Evolutionary conservation across 768 basidiomycete species (phyloP), one percentile per base, ranked within the genome.

Genomic region (Suillus subaureus): DNA sequence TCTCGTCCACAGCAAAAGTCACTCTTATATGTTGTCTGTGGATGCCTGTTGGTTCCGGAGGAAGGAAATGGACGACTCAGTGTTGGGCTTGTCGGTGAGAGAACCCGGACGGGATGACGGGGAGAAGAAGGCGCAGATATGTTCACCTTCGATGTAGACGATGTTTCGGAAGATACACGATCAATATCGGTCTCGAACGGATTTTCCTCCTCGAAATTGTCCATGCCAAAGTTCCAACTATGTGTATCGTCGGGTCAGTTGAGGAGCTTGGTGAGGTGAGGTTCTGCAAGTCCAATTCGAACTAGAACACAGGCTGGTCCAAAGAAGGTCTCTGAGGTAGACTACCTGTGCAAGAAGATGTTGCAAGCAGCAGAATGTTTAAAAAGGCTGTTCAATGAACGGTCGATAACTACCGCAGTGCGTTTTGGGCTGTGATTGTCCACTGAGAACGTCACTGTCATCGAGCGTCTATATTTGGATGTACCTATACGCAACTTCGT

Each of bases 1-100:
- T 95, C 93, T 65, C 89, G 83, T 31, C 81, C 76, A 71, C 92
- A 94, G 73, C 92, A 94, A 71, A 89, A 92, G 75, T 93, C 91
- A 40, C 79, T 88, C 83, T 92, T 94, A 78, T 79, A 81, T n/a
- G 82, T 79, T 66, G 82, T 75, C 61, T 82, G 82, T 5, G 84
- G 79, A 40, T 84, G 83, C 63, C 80, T 83, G 65, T 86, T 85
- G 2, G 87, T 81, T 18, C 84, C 87, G 18, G 83, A 79, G 6
- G 90, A 86, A 12, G 88, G 83, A 70, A 88, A 85, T 37, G 74
- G 67, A 58, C 66, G 71, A 51, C 84, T 84, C 16, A 26, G 57
- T 37, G 69, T 68, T 61, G 85, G 79, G 21, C 83, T 80, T 31
- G 78, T 72, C 21, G 89, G 82, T 21, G 87, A 83, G 40, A 85